These are phyloP conservation scores for Cryptococcus sp. DNA, from an alignment of 1,284 basidiomycete genomes.

Conservation along the genomic window DNA sequence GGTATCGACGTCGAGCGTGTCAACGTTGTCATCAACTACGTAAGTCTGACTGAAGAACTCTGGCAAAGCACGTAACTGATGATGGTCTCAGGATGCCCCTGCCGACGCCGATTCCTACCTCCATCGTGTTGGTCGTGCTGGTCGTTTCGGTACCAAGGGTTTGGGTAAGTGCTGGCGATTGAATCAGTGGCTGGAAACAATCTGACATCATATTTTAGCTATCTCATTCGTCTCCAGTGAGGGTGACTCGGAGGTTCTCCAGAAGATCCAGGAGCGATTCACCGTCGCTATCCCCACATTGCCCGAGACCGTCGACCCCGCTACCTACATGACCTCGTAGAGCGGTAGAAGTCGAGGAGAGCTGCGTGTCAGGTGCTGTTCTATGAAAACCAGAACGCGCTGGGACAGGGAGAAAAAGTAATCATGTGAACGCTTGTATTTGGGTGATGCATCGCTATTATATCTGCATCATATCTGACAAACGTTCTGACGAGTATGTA, in stretches of 20 bases:
- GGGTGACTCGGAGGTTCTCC: conserved; percentile 86
- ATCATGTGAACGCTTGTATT: too few relatives aligned
- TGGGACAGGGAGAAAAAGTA: too few relatives aligned
- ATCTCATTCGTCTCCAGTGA: conserved; percentile 95
- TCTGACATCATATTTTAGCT: conserved; percentile 55
- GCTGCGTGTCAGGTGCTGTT: neutral
- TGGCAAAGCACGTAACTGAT: conserved; percentile 13
- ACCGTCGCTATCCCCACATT: conserved; percentile 54
- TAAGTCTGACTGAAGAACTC: conserved; percentile 15
- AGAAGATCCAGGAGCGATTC: conserved; percentile 56
- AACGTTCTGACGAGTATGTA: too few relatives aligned
- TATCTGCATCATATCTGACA: too few relatives aligned
- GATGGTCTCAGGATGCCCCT: conserved; percentile 69
- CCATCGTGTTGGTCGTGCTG: conserved; percentile 98
- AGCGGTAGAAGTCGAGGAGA: neutral
- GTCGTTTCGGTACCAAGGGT: conserved; percentile 99
- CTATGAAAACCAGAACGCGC: too few relatives aligned
- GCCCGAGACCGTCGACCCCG: conserved; percentile 50
- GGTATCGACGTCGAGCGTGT: conserved; percentile 98
- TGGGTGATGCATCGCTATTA: too few relatives aligned
- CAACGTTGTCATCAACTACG: conserved; percentile 92
- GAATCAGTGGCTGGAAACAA: neutral
- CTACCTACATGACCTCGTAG: conserved; percentile 52
- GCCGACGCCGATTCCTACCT: conserved; percentile 97
- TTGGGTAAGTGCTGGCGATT: conserved; percentile 54